phyloP scores from a whole-genome alignment of 306 rosid species.

The Albizia julibrissin region DNA sequence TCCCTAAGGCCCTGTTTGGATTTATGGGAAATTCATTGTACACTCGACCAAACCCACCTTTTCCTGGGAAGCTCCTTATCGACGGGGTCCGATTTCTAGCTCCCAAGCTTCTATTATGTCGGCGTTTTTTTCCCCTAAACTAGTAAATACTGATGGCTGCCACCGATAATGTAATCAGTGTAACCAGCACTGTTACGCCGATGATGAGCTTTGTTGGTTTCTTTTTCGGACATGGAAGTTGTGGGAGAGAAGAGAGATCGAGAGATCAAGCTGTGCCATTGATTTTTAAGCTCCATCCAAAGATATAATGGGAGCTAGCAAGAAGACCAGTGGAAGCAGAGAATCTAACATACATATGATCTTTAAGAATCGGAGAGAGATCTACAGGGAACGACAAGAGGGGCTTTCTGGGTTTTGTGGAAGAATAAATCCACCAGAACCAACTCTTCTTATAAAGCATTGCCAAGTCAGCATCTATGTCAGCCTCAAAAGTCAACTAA shows the following conservation, averaged over 20 bases:
- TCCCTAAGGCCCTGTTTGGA: slow-evolving; percentile 75
- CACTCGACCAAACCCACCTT: slow-evolving; percentile 74
- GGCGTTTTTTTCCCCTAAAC: slow-evolving; percentile 49
- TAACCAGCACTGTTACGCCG: slow-evolving; percentile 42
- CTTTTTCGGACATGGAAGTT: slow-evolving; percentile 58
- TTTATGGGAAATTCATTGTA: slow-evolving; percentile 69
- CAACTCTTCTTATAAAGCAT: no score
- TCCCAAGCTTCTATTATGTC: slow-evolving; percentile 76
- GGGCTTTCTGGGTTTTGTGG: slow-evolving; percentile 55
- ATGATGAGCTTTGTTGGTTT: slow-evolving; percentile 37
- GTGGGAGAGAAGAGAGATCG: slow-evolving; percentile 54
- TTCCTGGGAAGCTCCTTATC: slow-evolving; percentile 62
- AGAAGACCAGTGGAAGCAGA: slow-evolving; percentile 92
- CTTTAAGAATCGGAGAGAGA: slow-evolving; percentile 60
- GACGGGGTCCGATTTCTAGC: slow-evolving; percentile 72
- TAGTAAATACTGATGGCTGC: slow-evolving; percentile 42
- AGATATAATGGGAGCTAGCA: slow-evolving; percentile 74
- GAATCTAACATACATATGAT: slow-evolving; percentile 74
- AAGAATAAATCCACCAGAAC: not conserved
- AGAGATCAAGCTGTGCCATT: slow-evolving; percentile 52
- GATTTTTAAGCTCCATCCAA: slow-evolving; percentile 84
- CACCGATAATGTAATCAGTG: slow-evolving; percentile 32
- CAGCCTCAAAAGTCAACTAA: no score
- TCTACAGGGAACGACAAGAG: slow-evolving; percentile 51
- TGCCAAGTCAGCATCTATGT: no score